Evolutionary conservation across 495 filamentous ascomycete species (phyloP), one percentile per base, ranked within the genome.

Genomic region (Talaromyces wortmannii): DNA sequence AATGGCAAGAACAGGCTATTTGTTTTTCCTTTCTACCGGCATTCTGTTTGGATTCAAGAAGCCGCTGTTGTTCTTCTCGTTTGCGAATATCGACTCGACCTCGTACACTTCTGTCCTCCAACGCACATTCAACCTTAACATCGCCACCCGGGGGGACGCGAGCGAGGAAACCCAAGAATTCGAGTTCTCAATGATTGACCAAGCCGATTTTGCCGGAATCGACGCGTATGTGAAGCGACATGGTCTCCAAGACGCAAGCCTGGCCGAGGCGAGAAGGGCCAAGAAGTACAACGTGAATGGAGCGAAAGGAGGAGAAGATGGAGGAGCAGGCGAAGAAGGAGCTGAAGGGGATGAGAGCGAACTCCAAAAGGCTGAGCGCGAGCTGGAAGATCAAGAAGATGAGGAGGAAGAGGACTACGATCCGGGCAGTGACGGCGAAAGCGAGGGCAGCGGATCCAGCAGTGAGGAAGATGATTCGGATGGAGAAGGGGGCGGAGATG

Each of bases 21-120:
- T 98, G 10, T 97, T 95, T 70, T 87, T 97, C 64, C 76, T 97
- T 6, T 81, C 87, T 44, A 85, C 78, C 17, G 94, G 94, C 2
- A 92, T 98, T 46, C 66, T 98, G 31, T 98, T 88, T 77, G 91
- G 84, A 1, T 97, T 96, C 80, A 96, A 96, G 69, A 98, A 98
- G 64, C 94, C 94, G 0, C 73, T 98, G 23, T 62, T 90, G 13
- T 96, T 90, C 75, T 84, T 97, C 57, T 83, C 90, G 3, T 87
- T 95, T 46, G 82, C 87, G 45, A 74, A 78, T 42, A 87, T 97
- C 50, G 83, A 84, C 3, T 88, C 88, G 8, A 79, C 97, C 12
- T 91, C 87, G 50, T 97, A 96, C 65, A 95, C 90, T 4, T 91
- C 81, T 31, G 87, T 98, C 48, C 78, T 97, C 5, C 91, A 94